Conservation (phyloP, 1,284 basidiomycete species). For the Flammula alnicola region DNA sequence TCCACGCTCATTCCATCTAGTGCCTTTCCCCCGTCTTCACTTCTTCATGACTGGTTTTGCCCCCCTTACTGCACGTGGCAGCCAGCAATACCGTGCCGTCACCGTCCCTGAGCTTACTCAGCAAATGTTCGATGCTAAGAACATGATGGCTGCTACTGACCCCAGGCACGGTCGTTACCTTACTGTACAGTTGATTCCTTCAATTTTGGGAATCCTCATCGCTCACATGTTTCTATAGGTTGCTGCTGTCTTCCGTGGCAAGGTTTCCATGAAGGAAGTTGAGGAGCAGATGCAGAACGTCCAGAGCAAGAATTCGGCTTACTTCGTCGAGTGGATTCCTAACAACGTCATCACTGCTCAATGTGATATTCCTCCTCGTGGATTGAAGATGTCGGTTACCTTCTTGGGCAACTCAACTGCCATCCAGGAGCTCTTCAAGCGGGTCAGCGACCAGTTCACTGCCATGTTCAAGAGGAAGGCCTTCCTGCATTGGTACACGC, state of each 20-base stretch:
- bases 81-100: conserved; percentile 93
- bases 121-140: conserved; percentile 99
- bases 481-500: conserved; percentile 99
- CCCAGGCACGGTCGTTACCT: conserved; percentile 94
- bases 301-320: conserved; percentile 96
- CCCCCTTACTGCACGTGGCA: conserved; percentile 91
- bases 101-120: conserved; percentile 95
- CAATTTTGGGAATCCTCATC: neutral
- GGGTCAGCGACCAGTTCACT: conserved; percentile 96
- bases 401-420: conserved; percentile 98
- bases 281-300: conserved; percentile 99
- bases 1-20: conserved; percentile 38
- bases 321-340: conserved; percentile 99
- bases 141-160: conserved; percentile 98
- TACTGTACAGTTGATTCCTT: conserved; percentile 54
- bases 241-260: conserved; percentile 97
- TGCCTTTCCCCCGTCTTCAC: conserved; percentile 98
- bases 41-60: conserved; percentile 99
- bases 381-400: conserved; percentile 94
- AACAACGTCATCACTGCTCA: conserved; percentile 97
- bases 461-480: conserved; percentile 99
- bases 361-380: conserved; percentile 93
- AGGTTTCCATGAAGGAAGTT: conserved; percentile 98
- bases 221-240: conserved; percentile 53
- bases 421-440: conserved; percentile 98